phyloP scores from a whole-genome alignment of 305 asterid genomes.

The Caryopteris hybrid region DNA sequence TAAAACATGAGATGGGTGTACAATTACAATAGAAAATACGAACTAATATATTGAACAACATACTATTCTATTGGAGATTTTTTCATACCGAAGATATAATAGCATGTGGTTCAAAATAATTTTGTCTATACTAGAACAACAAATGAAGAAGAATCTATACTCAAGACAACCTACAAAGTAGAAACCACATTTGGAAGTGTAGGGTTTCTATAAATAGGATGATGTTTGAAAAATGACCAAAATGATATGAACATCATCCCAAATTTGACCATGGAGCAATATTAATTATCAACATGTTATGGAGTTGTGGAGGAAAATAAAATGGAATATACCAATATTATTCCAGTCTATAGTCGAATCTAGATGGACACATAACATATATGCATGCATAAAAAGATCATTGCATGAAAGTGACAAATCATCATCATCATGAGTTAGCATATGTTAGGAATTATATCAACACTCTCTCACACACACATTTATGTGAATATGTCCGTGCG shows the following conservation, averaged over 20 bases:
- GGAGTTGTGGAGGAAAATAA: too few species aligned
- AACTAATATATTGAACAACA: too few species aligned
- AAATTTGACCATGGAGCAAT: background rate
- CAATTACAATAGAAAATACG: too few species aligned
- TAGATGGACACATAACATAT: background rate
- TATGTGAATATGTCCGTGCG: too few species aligned
- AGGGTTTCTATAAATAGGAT: constrained; percentile 10
- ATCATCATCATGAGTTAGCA: background rate
- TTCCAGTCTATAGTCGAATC: background rate
- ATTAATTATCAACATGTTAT: background rate
- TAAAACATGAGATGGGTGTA: too few species aligned
- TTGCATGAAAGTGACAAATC: constrained; percentile 22
- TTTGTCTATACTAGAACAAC: background rate
- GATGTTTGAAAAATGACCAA: constrained; percentile 15
- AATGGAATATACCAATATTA: too few species aligned
- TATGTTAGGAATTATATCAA: too few species aligned
- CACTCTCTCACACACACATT: too few species aligned
- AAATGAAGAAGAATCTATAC: background rate
- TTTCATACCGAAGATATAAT: too few species aligned
- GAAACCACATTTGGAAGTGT: too few species aligned
- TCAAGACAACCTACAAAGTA: too few species aligned
- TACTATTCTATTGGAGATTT: too few species aligned
- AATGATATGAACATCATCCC: background rate
- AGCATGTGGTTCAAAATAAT: background rate
- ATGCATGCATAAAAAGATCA: constrained; percentile 16